A percentile compares a stretch with the other conserved stretches of the same genome.
Evolutionary conservation across 2,329 filamentous ascomycete genomes (phyloP).

Genomic region (Clarireedia hainanense): DNA sequence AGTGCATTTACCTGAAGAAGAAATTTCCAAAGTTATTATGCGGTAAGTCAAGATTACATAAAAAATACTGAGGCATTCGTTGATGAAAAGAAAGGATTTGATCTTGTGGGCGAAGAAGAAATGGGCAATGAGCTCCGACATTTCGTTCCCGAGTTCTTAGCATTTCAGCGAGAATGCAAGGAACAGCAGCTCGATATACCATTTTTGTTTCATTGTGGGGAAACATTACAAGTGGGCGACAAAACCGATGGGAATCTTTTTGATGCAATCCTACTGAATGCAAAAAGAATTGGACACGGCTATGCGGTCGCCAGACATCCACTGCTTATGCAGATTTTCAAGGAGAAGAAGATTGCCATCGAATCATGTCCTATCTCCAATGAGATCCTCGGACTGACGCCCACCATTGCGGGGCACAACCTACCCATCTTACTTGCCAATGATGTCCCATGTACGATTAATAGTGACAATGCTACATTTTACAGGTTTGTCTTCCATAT

Average conservation of each 20-base stretch:
- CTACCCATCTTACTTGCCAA: slow-evolving; percentile 64
- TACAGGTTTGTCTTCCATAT: slow-evolving; percentile 46
- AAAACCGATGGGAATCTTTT: slow-evolving; percentile 60
- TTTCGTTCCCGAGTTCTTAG: slow-evolving; percentile 47
- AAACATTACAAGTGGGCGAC: slow-evolving; percentile 60
- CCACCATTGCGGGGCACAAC: slow-evolving; percentile 55
- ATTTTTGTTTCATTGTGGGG: slow-evolving; percentile 70
- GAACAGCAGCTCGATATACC: slow-evolving; percentile 48
- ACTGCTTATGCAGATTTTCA: slow-evolving; percentile 58
- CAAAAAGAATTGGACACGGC: slow-evolving; percentile 67
- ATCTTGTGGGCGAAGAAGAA: slow-evolving; percentile 62
- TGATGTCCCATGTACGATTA: slow-evolving; percentile 65
- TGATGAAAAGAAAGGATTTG: slow-evolving; percentile 45
- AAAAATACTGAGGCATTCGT: background rate
- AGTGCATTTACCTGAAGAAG: slow-evolving; percentile 55
- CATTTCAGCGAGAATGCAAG: slow-evolving; percentile 47
- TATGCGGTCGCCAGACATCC: slow-evolving; percentile 62
- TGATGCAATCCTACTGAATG: slow-evolving; percentile 56
- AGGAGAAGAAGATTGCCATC: slow-evolving; percentile 55
- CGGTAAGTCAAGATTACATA: slow-evolving; percentile 37
- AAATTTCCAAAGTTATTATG: slow-evolving; percentile 53
- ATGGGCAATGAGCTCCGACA: slow-evolving; percentile 51
- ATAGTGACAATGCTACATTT: slow-evolving; percentile 66
- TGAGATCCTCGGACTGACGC: slow-evolving; percentile 63
- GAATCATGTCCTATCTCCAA: slow-evolving; percentile 74